phyloP scores from a whole-genome alignment of 2,329 filamentous ascomycete genomes.

The Metarhizium rileyi region DNA sequence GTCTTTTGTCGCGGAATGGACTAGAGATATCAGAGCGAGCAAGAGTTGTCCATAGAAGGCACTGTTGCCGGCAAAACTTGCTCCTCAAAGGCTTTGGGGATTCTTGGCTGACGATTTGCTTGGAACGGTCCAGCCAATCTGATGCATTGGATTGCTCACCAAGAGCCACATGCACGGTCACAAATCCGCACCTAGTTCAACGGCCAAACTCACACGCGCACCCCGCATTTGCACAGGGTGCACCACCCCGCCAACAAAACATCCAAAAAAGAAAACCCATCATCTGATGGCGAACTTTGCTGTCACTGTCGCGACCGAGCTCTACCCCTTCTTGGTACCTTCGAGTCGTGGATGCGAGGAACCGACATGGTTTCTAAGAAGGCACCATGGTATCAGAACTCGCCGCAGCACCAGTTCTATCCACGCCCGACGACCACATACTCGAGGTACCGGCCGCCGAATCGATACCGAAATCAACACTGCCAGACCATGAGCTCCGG shows the following conservation, averaged over 20 bases:
- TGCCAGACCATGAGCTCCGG: constrained; percentile 58
- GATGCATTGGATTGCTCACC: background rate
- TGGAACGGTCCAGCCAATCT: background rate
- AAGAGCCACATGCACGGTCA: background rate
- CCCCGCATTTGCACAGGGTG: constrained; percentile 20
- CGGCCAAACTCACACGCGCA: constrained; percentile 12
- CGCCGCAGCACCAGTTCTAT: constrained; percentile 48
- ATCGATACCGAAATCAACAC: constrained; percentile 20
- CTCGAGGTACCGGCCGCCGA: constrained; percentile 41
- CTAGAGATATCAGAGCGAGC: no score
- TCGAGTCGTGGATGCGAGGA: background rate
- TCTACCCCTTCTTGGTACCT: no score
- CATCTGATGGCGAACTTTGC: no score
- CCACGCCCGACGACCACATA: constrained; percentile 51
- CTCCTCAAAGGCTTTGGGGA: no score
- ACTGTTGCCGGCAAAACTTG: no score
- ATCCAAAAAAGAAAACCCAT: constrained; percentile 6
- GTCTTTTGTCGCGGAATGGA: no score
- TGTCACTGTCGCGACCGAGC: no score
- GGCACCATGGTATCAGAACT: constrained; percentile 36
- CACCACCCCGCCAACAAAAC: constrained; percentile 5
- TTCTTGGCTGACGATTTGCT: background rate
- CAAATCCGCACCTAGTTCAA: constrained; percentile 1
- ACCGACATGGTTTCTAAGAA: background rate
- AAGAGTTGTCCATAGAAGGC: no score